A percentile compares a stretch with the other conserved stretches of the same genome.
Evolutionary conservation across 192 early-diverging fungal species (phyloP).

Genomic region (Podila epigama): DNA sequence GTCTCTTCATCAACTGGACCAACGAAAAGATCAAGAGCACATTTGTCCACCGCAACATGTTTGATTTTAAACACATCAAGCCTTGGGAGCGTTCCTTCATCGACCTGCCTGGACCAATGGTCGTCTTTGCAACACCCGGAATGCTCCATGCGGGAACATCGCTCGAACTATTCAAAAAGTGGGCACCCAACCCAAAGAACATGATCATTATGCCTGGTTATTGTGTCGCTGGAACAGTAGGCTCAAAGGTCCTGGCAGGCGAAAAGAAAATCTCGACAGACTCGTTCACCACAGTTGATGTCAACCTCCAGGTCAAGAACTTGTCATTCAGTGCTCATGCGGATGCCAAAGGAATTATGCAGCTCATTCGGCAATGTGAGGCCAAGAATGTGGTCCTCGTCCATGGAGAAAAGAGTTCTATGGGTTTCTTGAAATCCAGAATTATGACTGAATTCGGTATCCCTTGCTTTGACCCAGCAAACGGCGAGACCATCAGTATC

Average conservation of each 20-base stretch:
- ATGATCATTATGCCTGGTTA: conserved; percentile 99
- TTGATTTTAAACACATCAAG: conserved; percentile 95
- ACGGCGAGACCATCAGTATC: conserved; percentile 79
- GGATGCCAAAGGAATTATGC: conserved; percentile 97
- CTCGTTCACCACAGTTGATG: conserved; percentile 72
- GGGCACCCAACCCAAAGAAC: conserved; percentile 91
- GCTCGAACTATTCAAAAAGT: conserved; percentile 94
- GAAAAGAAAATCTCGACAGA: conserved; percentile 89
- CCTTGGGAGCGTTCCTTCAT: conserved; percentile 76
- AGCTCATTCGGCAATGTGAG: conserved; percentile 89
- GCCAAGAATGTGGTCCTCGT: conserved; percentile 92
- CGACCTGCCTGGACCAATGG: conserved; percentile 89
- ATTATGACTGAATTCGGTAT: conserved; percentile 86
- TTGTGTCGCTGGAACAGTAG: conserved; percentile 96
- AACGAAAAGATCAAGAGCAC: conserved; percentile 96
- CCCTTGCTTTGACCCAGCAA: conserved; percentile 87
- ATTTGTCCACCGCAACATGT: conserved; percentile 95
- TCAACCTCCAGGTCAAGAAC: conserved; percentile 93
- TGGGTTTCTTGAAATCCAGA: conserved; percentile 83
- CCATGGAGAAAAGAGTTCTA: conserved; percentile 92
- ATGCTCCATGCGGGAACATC: conserved; percentile 98
- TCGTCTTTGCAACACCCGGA: conserved; percentile 95
- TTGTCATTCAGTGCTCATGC: conserved; percentile 97
- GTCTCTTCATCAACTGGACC: conserved; percentile 97
- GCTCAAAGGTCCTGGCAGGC: conserved; percentile 90